Percentiles rank a stretch among this genome's conserved stretches.
Conservation (phyloP, 2,329 filamentous ascomycete species). For the Diaporthe destruens region DNA sequence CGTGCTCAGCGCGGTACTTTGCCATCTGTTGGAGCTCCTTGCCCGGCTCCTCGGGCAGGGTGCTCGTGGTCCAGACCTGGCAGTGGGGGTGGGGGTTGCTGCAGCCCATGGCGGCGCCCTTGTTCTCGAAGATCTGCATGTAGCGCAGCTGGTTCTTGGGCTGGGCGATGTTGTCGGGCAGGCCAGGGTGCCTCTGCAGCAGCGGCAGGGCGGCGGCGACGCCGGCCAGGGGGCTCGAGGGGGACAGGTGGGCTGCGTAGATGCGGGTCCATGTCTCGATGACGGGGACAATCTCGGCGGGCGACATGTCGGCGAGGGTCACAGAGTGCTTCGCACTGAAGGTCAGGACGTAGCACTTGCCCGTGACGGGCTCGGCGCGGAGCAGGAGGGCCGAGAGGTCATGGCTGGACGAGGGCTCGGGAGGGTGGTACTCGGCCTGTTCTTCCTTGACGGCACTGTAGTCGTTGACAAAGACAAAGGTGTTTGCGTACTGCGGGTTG, state of each 20-base stretch:
- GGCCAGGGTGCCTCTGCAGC: constrained; percentile 51
- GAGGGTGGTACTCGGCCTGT: constrained; percentile 79
- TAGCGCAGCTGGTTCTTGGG: constrained; percentile 87
- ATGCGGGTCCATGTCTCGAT: constrained; percentile 93
- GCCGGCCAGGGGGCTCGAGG: constrained; percentile 72
- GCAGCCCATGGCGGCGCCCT: constrained; percentile 97
- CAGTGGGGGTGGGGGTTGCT: constrained; percentile 98
- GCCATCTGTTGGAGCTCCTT: constrained; percentile 83
- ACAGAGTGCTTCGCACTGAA: constrained; percentile 93
- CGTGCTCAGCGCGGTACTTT: constrained; percentile 81
- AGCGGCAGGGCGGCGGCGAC: constrained; percentile 56
- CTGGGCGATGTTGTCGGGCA: constrained; percentile 55
- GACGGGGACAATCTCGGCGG: constrained; percentile 82
- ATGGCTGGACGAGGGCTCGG: constrained; percentile 52
- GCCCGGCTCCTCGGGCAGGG: constrained; percentile 87
- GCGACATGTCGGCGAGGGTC: constrained; percentile 89
- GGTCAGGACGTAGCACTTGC: constrained; percentile 96
- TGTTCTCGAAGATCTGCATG: constrained; percentile 99
- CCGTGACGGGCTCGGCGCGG: constrained; percentile 86
- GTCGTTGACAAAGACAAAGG: constrained; percentile 97
- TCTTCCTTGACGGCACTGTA: constrained; percentile 96
- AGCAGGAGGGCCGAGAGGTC: constrained; percentile 82
- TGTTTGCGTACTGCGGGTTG: constrained; percentile 88
- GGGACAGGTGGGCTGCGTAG: constrained; percentile 84
- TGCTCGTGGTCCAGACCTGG: constrained; percentile 95